A percentile compares a stretch with the other conserved stretches of the same genome.
These are phyloP conservation scores for Cylindrodendrum hubeiense DNA, from an alignment of 2,329 filamentous ascomycete species.

Conservation along the genomic window DNA sequence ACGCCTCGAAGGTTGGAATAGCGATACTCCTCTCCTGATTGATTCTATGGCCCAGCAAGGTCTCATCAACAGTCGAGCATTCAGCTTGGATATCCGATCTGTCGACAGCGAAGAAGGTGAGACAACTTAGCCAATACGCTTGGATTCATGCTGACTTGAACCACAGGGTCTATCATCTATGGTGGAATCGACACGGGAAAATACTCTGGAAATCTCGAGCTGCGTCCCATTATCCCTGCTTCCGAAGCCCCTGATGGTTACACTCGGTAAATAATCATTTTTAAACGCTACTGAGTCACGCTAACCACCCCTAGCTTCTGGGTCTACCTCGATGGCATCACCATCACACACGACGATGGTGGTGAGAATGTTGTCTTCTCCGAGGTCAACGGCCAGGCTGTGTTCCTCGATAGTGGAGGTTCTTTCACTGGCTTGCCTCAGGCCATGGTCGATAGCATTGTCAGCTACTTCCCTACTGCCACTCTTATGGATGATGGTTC, in stretches of 20 bases:
- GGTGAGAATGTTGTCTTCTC: too few species aligned
- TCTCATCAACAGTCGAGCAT: conserved; percentile 45
- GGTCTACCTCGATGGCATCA: conserved; percentile 72
- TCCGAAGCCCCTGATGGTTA: conserved; percentile 21
- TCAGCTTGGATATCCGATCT: conserved; percentile 40
- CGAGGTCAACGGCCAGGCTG: too few species aligned
- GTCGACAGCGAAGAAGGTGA: neutral
- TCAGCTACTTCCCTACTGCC: too few species aligned
- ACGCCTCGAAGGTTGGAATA: conserved; percentile 37
- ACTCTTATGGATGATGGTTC: too few species aligned
- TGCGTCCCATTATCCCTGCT: conserved; percentile 60
- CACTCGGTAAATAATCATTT: conserved; percentile 48
- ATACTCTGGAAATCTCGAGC: conserved; percentile 62
- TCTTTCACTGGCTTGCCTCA: too few species aligned
- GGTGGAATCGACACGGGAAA: conserved; percentile 67
- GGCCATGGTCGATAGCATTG: too few species aligned
- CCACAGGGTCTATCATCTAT: conserved; percentile 53
- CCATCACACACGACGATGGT: conserved; percentile 50
- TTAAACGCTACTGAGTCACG: too few species aligned
- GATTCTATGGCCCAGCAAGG: conserved; percentile 39
- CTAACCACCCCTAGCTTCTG: too few species aligned
- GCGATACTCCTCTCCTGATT: conserved; percentile 38
- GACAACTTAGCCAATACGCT: too few species aligned
- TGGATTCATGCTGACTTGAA: conserved; percentile 7
- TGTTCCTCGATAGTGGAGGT: too few species aligned